phyloP scores from a whole-genome alignment of 371 early-diverging fungal species.

The Haplosporangium sp. region DNA sequence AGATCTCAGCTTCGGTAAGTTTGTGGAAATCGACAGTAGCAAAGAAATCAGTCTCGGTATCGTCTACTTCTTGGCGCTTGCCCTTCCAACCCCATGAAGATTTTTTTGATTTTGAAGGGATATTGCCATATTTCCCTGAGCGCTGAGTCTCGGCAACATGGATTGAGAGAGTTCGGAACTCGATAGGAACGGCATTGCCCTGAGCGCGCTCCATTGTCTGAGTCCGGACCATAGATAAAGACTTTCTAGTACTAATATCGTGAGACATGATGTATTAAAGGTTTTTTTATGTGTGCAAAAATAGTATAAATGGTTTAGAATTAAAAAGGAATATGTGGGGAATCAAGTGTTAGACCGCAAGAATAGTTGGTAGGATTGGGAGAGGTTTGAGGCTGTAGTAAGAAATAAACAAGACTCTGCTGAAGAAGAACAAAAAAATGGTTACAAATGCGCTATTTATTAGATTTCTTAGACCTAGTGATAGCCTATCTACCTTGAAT shows the following conservation, averaged over 20 bases:
- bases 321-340: not conserved
- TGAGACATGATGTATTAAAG: constrained; percentile 8
- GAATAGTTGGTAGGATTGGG: not conserved
- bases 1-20: constrained; percentile 54
- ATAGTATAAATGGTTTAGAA: not conserved
- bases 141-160: constrained; percentile 53
- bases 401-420: not conserved
- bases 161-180: constrained; percentile 50
- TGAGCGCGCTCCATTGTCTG: constrained; percentile 49
- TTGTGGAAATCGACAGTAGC: constrained; percentile 55
- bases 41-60: constrained; percentile 34
- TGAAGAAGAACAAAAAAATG: not conserved
- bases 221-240: constrained; percentile 35
- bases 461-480: no score
- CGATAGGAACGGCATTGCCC: constrained; percentile 50
- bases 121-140: constrained; percentile 15
- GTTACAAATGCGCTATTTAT: no score
- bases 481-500: no score
- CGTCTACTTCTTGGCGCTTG: constrained; percentile 19
- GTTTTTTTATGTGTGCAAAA: not conserved
- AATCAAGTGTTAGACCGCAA: not conserved
- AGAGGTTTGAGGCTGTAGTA: not conserved
- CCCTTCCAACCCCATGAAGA: constrained; percentile 11
- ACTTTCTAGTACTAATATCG: constrained; percentile 29
- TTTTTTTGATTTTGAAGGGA: not conserved